These are phyloP conservation scores for Golubevia sp. DNA, from an alignment of 1,284 basidiomycete genomes.

Conservation along the genomic window DNA sequence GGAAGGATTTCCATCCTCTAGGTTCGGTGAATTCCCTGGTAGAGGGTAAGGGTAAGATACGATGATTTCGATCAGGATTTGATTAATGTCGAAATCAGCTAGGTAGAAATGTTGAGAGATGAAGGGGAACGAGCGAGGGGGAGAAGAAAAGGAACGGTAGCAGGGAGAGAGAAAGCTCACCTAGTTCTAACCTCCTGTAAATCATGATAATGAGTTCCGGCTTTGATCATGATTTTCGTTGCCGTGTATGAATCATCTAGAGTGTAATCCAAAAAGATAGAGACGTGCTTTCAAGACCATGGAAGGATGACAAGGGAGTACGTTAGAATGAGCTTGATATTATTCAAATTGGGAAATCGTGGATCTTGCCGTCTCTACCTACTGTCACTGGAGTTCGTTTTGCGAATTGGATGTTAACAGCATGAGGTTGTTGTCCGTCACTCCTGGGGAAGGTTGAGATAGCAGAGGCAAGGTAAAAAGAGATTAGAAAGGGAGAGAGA, in stretches of 20 bases:
- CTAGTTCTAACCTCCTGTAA: constrained; percentile 47
- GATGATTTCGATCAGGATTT: background rate
- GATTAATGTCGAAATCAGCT: background rate
- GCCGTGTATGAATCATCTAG: constrained; percentile 59
- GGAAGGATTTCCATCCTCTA: constrained; percentile 57
- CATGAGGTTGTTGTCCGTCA: constrained; percentile 54
- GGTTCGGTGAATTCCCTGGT: constrained; percentile 29
- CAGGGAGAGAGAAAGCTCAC: too few relatives aligned
- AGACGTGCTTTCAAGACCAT: too few relatives aligned
- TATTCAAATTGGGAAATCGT: background rate
- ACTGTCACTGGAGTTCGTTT: constrained; percentile 43
- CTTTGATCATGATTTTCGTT: constrained; percentile 44
- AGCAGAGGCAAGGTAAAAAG: background rate
- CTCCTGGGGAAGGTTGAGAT: constrained; percentile 23
- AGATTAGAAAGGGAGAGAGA: background rate
- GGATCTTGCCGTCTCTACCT: constrained; percentile 1
- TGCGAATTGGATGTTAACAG: constrained; percentile 51
- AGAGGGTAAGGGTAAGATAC: too few relatives aligned
- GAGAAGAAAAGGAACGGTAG: too few relatives aligned
- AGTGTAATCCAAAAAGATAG: constrained; percentile 48
- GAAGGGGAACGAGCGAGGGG: too few relatives aligned
- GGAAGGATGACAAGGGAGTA: background rate
- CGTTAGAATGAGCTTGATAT: background rate
- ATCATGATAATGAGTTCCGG: constrained; percentile 55
- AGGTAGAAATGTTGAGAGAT: constrained; percentile 7